Base-by-base conservation (phyloP, 2,329 filamentous ascomycete species). In the Cadophora luteo-olivacea region DNA sequence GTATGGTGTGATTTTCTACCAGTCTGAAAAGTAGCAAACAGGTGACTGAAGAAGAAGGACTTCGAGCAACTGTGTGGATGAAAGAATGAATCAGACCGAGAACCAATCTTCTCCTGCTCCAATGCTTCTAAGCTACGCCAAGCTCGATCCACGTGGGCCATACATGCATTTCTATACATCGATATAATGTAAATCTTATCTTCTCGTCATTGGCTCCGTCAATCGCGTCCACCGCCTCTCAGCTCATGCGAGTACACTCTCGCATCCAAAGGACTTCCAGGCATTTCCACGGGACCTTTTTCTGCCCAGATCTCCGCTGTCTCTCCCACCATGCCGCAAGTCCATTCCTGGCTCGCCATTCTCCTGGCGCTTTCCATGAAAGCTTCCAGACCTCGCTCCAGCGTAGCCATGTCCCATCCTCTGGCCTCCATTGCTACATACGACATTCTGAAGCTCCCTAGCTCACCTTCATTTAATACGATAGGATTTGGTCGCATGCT, bases 381-480 rank as follows among this genome's bases (percentile, higher is more conserved):
- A 29, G 7, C 41, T 32, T 61, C 58, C 12, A 48, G n/a, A 5
- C 58, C 41, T n/a, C 38, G 12, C 33, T 61, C 58, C 4, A 61
- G 36, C 41, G 48, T 61, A 5, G 19, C 12, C 7, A 61, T 61
- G 11, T 61, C 58, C 58, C 41, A 61, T 1, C 41, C 58, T 32
- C 24, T 32, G n/a, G 38, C 11, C 6, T 61, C 41, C 58, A 61
- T 61, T 6, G 38, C 58, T 8, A 61, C 41, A 48, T 61, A 61
- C n/a, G 36, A 45, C 58, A 61, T 48, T 29, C 58, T 25, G n/a
- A 61, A 61, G 16, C 8, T 48, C 8, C 58, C 58, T 4, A 61
- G 24, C 25, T 45, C 41, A 1, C 58, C 58, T 14, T 61, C 36
- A 5, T 24, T 32, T 22, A 45, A 16, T 5, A 58, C 55, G 19